Percentiles rank a stretch among this genome's conserved stretches.
Conservation (phyloP, 2,329 filamentous ascomycete species). For the Teratosphaeria nubilosa region DNA sequence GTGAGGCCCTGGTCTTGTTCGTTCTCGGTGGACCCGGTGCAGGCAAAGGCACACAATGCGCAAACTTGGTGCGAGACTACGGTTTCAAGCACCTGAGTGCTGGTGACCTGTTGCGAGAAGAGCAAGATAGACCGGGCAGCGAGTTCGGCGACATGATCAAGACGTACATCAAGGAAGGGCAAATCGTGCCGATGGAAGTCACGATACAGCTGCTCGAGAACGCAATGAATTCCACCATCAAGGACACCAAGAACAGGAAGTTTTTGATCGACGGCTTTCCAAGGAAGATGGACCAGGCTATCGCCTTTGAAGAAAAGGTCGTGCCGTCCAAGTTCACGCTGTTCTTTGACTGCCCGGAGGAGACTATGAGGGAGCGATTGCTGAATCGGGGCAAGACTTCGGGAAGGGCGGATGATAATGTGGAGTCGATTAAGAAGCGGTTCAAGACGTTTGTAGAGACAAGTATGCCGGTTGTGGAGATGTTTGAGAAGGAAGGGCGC, state of each 20-base stretch:
- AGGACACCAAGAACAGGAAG: slow-evolving; percentile 49
- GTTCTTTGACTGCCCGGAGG: slow-evolving; percentile 90
- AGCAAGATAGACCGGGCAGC: slow-evolving; percentile 77
- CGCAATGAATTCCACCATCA: slow-evolving; percentile 67
- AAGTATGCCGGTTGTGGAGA: slow-evolving; percentile 91
- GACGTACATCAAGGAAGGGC: slow-evolving; percentile 84
- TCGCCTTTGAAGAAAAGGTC: slow-evolving; percentile 85
- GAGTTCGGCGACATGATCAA: slow-evolving; percentile 91
- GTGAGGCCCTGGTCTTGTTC: slow-evolving; percentile 84
- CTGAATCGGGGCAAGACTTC: slow-evolving; percentile 87
- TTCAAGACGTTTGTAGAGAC: slow-evolving; percentile 92
- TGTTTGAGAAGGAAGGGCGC: slow-evolving; percentile 64
- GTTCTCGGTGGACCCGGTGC: slow-evolving; percentile 92
- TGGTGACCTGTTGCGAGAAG: slow-evolving; percentile 84
- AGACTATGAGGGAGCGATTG: slow-evolving; percentile 73
- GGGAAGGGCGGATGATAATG: slow-evolving; percentile 86
- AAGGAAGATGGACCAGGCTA: slow-evolving; percentile 90
- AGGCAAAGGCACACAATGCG: slow-evolving; percentile 94
- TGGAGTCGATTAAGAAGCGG: slow-evolving; percentile 89
- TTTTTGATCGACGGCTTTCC: slow-evolving; percentile 83
- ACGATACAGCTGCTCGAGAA: slow-evolving; percentile 90
- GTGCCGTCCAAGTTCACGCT: slow-evolving; percentile 76
- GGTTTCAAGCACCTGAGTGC: slow-evolving; percentile 89
- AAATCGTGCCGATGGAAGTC: slow-evolving; percentile 98
- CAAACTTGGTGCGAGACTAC: slow-evolving; percentile 75